phyloP scores from a whole-genome alignment of 768 basidiomycete genomes.

The Scleroderma citrinum region DNA sequence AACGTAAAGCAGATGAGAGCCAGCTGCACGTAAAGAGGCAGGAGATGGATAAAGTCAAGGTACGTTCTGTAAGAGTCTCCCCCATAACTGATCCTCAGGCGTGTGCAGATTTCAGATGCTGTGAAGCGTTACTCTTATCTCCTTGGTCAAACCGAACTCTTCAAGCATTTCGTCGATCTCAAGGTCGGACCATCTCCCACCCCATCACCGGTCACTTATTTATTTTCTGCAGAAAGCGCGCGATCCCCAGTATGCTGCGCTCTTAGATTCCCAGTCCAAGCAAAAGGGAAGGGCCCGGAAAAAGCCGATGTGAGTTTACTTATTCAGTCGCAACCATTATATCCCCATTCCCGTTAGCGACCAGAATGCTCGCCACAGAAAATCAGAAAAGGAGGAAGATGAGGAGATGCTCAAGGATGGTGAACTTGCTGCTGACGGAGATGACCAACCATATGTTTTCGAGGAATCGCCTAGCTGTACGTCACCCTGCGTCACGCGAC shows the following conservation, averaged over 20 bases:
- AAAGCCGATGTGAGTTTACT: conserved; percentile 57
- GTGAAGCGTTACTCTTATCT: conserved; percentile 96
- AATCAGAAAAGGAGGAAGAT: conserved; percentile 98
- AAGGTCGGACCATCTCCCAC: conserved; percentile 48
- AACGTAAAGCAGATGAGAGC: conserved; percentile 64
- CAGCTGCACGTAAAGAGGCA: conserved; percentile 65
- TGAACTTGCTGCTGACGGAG: conserved; percentile 70
- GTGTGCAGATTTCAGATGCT: conserved; percentile 73
- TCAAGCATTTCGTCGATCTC: conserved; percentile 97
- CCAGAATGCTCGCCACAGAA: conserved; percentile 76
- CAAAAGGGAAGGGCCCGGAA: conserved; percentile 82
- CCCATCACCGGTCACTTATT: background rate
- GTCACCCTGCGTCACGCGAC: conserved; percentile 9
- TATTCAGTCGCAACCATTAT: background rate
- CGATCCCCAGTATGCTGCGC: conserved; percentile 88
- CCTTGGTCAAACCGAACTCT: conserved; percentile 96
- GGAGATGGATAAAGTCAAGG: conserved; percentile 88
- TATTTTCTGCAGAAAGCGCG: conserved; percentile 56
- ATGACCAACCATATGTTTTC: conserved; percentile 90
- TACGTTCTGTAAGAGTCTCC: conserved; percentile 20
- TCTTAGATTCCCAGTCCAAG: conserved; percentile 84
- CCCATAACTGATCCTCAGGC: conserved; percentile 9
- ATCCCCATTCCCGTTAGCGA: conserved; percentile 43
- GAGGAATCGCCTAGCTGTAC: conserved; percentile 89
- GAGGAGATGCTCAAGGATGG: conserved; percentile 90